Conservation (phyloP, 2,329 filamentous ascomycete genomes). For the Cladosporium sp. region DNA sequence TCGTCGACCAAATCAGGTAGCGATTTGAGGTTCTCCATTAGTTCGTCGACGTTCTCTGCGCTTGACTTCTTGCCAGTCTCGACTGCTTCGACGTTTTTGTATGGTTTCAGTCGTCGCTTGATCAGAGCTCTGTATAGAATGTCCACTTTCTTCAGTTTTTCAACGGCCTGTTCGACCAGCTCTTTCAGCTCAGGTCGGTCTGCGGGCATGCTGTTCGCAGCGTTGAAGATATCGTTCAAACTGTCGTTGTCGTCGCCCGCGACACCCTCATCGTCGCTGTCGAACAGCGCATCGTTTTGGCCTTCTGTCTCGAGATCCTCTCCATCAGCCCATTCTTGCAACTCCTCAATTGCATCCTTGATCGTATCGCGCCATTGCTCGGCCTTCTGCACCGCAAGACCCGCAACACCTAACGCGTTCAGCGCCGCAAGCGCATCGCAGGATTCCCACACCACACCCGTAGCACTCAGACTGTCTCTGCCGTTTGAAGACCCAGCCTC, state of each 20-base stretch:
- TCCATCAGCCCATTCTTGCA: conserved; percentile 80
- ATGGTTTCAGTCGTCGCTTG: conserved; percentile 66
- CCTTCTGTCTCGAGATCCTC: conserved; percentile 53
- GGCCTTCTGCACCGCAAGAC: conserved; percentile 69
- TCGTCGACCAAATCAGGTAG: conserved; percentile 72
- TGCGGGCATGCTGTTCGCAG: conserved; percentile 62
- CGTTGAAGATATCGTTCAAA: conserved; percentile 69
- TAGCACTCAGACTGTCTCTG: conserved; percentile 60
- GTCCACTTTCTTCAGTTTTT: conserved; percentile 66
- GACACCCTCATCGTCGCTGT: conserved; percentile 43
- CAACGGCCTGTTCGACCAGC: conserved; percentile 65
- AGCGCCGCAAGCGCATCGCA: conserved; percentile 73
- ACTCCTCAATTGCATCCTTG: conserved; percentile 79
- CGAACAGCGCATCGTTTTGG: conserved; percentile 38
- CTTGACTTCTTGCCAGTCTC: conserved; percentile 19
- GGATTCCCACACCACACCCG: conserved; percentile 79
- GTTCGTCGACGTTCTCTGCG: conserved; percentile 53
- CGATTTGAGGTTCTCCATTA: conserved; percentile 57
- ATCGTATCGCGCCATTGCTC: conserved; percentile 74
- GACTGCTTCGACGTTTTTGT: conserved; percentile 24
- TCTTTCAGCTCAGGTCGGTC: conserved; percentile 67
- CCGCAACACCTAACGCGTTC: conserved; percentile 67
- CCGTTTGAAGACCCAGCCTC: conserved; percentile 50
- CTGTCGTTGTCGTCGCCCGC: conserved; percentile 52
- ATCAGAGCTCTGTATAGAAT: conserved; percentile 69